A percentile compares a stretch with the other conserved stretches of the same genome.
Evolutionary conservation across 768 basidiomycete genomes (phyloP).

Genomic region (Cystoderma amianthinum): DNA sequence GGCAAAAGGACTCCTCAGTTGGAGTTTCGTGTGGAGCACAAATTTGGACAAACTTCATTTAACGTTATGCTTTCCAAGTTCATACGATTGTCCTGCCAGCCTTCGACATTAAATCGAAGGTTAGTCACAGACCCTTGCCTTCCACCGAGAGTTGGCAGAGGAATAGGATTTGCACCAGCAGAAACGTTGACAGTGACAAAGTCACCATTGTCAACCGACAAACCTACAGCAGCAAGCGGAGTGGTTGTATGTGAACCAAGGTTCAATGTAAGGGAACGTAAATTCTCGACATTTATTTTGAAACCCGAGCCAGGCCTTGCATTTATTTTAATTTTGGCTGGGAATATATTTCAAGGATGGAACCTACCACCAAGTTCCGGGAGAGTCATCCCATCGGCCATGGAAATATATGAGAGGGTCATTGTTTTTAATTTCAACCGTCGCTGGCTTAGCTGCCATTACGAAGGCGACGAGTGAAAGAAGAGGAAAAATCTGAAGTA

Average conservation of each 20-base stretch:
- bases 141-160: slow-evolving; percentile 14
- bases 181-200: slow-evolving; percentile 42
- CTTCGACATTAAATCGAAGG: slow-evolving; percentile 45
- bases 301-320: slow-evolving; percentile 51
- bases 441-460: too few relatives aligned
- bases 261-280: slow-evolving; percentile 33
- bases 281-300: slow-evolving; percentile 38
- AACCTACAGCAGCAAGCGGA: slow-evolving; percentile 37
- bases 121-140: slow-evolving; percentile 16
- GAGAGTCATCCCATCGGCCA: slow-evolving; percentile 45
- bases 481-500: too few relatives aligned
- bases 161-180: slow-evolving; percentile 36
- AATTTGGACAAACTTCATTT: slow-evolving; percentile 26
- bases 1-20: neutral
- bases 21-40: neutral
- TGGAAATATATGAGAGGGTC: slow-evolving; percentile 40
- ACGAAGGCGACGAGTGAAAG: too few relatives aligned
- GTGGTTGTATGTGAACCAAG: slow-evolving; percentile 43
- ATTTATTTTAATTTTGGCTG: neutral
- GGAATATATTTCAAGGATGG: neutral
- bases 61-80: slow-evolving; percentile 40
- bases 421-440: slow-evolving; percentile 18
- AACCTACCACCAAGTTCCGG: slow-evolving; percentile 50
- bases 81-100: slow-evolving; percentile 55
- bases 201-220: slow-evolving; percentile 40